Conservation (phyloP, 306 rosid genomes). For the Ziziphus jujuba region DNA sequence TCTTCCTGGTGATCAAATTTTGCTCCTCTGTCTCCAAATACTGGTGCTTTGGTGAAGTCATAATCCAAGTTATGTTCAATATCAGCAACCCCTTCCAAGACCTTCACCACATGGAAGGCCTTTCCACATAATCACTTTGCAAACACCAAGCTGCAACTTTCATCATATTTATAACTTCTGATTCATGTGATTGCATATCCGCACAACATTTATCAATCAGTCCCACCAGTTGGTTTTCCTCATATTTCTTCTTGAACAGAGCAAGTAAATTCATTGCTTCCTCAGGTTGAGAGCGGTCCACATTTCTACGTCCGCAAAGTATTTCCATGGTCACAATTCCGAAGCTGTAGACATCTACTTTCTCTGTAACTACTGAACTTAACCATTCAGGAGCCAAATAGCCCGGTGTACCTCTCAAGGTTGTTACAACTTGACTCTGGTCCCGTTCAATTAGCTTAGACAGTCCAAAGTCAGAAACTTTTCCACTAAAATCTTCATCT, state of each 20-base stretch:
- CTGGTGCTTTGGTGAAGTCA: too few relatives aligned
- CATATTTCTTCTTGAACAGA: background rate
- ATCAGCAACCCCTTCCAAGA: background rate
- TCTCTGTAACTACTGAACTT: too few relatives aligned
- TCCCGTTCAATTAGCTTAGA: slow-evolving; percentile 10
- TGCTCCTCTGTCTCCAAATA: too few relatives aligned
- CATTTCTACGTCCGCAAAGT: background rate
- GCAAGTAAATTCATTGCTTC: background rate
- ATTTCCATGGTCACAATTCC: slow-evolving; percentile 3
- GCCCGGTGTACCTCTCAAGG: too few relatives aligned
- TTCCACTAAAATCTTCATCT: background rate
- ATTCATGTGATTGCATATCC: background rate
- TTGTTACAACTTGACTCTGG: too few relatives aligned
- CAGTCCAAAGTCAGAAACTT: slow-evolving; percentile 12
- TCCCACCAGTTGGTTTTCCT: background rate
- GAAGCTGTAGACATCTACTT: too few relatives aligned
- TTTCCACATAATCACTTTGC: background rate
- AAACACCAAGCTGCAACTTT: slow-evolving; percentile 9
- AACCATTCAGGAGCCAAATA: too few relatives aligned
- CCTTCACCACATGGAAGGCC: slow-evolving; percentile 14
- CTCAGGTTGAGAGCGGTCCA: background rate
- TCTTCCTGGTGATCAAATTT: too few relatives aligned
- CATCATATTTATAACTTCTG: slow-evolving; percentile 11
- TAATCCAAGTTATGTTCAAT: background rate
- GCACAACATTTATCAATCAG: background rate